A percentile compares a stretch with the other conserved stretches of the same genome.
phyloP scores from a whole-genome alignment of 2,329 filamentous ascomycete species.

The Tolypocladium tundrense region DNA sequence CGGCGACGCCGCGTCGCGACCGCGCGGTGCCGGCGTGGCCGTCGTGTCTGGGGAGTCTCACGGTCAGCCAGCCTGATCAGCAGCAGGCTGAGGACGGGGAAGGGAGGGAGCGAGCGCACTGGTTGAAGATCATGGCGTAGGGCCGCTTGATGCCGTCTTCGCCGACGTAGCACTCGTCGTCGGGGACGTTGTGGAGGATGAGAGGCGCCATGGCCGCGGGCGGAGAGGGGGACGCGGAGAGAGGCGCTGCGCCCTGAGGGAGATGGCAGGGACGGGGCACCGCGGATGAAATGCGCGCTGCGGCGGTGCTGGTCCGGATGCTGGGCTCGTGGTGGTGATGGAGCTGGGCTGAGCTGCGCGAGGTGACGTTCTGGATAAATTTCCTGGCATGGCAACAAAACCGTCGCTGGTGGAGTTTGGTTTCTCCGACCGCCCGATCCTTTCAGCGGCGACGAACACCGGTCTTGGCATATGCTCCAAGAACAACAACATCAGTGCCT shows the following conservation, averaged over 20 bases:
- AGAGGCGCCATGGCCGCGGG: conserved; percentile 46
- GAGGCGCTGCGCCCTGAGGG: not conserved
- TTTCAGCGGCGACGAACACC: not conserved
- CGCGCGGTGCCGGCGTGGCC: conserved; percentile 36
- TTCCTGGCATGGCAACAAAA: conserved; percentile 5
- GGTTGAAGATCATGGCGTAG: conserved; percentile 56
- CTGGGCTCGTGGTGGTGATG: not conserved
- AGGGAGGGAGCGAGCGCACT: conserved; percentile 30
- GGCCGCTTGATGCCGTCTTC: conserved; percentile 55
- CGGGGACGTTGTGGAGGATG: conserved; percentile 58
- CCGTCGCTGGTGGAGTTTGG: not conserved
- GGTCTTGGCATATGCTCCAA: not conserved
- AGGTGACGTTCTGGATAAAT: not conserved
- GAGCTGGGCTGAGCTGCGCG: not conserved
- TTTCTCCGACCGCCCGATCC: not conserved
- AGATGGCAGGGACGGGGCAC: not conserved
- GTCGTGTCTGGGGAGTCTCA: conserved; percentile 33
- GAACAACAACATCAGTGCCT: not conserved
- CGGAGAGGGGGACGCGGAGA: not conserved
- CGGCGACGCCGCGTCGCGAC: conserved; percentile 42
- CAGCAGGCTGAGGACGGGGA: not conserved
- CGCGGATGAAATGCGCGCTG: not conserved
- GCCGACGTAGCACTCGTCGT: conserved; percentile 56
- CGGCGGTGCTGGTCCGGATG: not conserved
- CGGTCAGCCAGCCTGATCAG: conserved; percentile 2